Evolutionary conservation across 2,329 filamentous ascomycete species (phyloP).

Genomic region (Ophiosphaerella narmari): DNA sequence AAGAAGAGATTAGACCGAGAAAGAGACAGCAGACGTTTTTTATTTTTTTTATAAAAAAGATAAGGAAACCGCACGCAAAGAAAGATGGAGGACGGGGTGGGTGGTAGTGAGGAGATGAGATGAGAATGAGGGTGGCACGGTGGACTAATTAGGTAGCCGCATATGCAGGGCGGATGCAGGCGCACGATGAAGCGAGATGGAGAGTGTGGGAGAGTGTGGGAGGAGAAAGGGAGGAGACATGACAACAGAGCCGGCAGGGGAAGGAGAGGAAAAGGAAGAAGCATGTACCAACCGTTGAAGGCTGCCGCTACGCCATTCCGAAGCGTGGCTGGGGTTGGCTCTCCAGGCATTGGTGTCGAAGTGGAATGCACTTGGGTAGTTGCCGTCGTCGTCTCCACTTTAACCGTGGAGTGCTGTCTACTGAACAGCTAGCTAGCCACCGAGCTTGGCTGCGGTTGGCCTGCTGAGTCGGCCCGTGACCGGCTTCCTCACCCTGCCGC

Average conservation of each 20-base stretch:
- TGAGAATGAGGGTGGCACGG: not conserved
- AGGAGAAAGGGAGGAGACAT: constrained; percentile 4
- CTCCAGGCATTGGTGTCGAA: not conserved
- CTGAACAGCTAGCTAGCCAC: too few species aligned
- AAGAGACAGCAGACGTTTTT: too few species aligned
- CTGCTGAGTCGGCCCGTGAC: too few species aligned
- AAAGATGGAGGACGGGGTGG: not conserved
- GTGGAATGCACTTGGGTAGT: not conserved
- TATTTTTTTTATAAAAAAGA: not conserved
- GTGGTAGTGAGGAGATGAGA: not conserved
- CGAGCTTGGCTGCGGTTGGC: too few species aligned
- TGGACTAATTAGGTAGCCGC: not conserved
- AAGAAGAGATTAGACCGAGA: not conserved
- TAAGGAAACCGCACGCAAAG: not conserved
- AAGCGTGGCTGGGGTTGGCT: constrained; percentile 21
- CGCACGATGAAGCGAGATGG: not conserved
- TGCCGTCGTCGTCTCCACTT: too few species aligned
- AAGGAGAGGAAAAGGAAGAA: not conserved
- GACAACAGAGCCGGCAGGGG: not conserved
- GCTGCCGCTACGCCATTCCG: constrained; percentile 47
- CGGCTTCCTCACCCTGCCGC: too few species aligned
- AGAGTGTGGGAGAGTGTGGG: not conserved
- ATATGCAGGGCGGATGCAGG: not conserved
- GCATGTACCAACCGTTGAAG: constrained; percentile 44
- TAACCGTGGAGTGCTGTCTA: too few species aligned